Percentiles rank a stretch among this genome's conserved stretches.
Evolutionary conservation across 2,329 filamentous ascomycete species (phyloP).

Genomic region (Cadophora sp.): DNA sequence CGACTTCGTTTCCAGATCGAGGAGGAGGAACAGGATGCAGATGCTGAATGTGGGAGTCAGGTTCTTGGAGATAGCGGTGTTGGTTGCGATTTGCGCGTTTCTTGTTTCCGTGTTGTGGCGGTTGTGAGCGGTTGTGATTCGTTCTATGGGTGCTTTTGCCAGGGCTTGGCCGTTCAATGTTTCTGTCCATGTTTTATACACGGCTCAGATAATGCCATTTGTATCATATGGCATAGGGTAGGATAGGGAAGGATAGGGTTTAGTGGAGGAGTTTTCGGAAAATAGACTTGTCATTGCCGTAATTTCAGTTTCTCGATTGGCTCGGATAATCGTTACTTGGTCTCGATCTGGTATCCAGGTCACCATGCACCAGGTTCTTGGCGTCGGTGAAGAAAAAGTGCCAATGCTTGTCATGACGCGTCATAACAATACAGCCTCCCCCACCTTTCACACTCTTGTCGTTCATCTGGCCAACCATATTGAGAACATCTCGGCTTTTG

Average conservation of each 20-base stretch:
- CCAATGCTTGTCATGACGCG: slow-evolving; percentile 8
- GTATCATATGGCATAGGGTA: background rate
- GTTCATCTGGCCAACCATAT: background rate
- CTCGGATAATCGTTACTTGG: background rate
- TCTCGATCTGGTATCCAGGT: background rate
- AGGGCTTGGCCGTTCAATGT: slow-evolving; percentile 1
- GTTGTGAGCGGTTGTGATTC: slow-evolving; percentile 11
- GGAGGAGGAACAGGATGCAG: slow-evolving; percentile 53
- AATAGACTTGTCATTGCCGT: background rate
- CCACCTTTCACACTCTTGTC: background rate
- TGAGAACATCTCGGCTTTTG: background rate
- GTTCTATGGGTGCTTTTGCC: background rate
- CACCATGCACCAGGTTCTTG: background rate
- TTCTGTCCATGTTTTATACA: background rate
- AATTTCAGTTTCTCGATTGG: background rate
- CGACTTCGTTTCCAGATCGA: slow-evolving; percentile 55
- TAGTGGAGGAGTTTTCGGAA: background rate
- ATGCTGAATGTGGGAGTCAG: slow-evolving; percentile 53
- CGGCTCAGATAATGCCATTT: background rate
- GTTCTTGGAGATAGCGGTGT: slow-evolving; percentile 18
- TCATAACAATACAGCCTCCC: background rate
- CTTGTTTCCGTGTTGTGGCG: slow-evolving; percentile 21
- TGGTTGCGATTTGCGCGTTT: slow-evolving; percentile 21
- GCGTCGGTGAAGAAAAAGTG: background rate
- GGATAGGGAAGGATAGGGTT: background rate